phyloP scores from a whole-genome alignment of 2,329 filamentous ascomycete genomes.

The Colletotrichum lindemuthianum region DNA sequence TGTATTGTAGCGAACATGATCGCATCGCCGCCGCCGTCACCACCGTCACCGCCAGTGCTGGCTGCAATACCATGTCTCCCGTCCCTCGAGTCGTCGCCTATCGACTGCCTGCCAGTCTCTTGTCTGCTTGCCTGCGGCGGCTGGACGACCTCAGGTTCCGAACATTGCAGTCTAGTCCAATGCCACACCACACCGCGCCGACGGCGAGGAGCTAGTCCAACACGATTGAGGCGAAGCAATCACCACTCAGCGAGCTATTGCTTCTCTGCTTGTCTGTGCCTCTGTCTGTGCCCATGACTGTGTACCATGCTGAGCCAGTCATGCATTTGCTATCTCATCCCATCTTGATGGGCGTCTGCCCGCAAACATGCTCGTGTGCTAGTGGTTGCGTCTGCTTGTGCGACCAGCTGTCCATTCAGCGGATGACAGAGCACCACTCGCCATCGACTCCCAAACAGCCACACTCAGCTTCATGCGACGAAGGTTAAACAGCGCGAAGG shows the following conservation, averaged over 20 bases:
- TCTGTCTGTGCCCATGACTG: constrained; percentile 25
- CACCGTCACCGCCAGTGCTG: background rate
- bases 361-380: constrained; percentile 20
- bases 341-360: constrained; percentile 6
- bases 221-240: constrained; percentile 36
- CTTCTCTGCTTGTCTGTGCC: constrained; percentile 27
- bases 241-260: constrained; percentile 26
- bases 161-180: constrained; percentile 17
- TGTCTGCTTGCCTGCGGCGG: background rate
- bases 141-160: background rate
- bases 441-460: constrained; percentile 21
- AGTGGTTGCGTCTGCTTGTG: constrained; percentile 2
- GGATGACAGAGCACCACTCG: constrained; percentile 29
- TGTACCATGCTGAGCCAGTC: constrained; percentile 22
- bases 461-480: constrained; percentile 27
- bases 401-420: constrained; percentile 22
- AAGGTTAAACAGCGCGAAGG: too few species aligned
- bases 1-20: too few species aligned
- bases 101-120: constrained; percentile 12
- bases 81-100: constrained; percentile 28
- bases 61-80: constrained; percentile 23
- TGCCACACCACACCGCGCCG: constrained; percentile 21
- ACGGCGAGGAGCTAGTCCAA: constrained; percentile 27
- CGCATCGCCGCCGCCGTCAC: background rate
- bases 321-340: constrained; percentile 24